phyloP scores from a whole-genome alignment of 2,329 filamentous ascomycete genomes.

The Fusarium succisae region DNA sequence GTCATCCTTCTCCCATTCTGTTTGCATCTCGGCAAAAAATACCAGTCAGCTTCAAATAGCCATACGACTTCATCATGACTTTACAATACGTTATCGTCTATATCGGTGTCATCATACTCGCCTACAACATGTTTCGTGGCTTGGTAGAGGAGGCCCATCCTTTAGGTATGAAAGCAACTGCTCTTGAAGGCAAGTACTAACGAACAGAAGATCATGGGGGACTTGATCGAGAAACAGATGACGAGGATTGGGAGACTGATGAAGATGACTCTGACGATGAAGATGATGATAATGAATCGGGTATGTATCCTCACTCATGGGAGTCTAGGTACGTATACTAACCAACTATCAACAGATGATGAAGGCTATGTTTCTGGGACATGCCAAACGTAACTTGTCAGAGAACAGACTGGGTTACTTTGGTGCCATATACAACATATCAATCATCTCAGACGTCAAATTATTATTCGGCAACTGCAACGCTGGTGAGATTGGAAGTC shows the following conservation, averaged over 20 bases:
- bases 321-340: background rate
- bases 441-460: background rate
- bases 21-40: background rate
- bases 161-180: background rate
- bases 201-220: background rate
- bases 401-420: no score
- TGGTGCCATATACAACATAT: background rate
- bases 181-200: background rate
- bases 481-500: no score
- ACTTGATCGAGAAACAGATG: background rate
- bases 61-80: background rate
- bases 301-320: background rate
- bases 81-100: background rate
- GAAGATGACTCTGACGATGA: background rate
- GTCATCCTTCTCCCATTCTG: background rate
- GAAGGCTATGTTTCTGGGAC: background rate
- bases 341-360: background rate
- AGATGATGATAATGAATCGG: background rate
- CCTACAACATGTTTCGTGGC: background rate
- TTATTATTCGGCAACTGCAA: rapidly evolving
- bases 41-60: background rate
- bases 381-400: background rate
- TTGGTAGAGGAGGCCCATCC: background rate
- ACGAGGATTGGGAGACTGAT: background rate
- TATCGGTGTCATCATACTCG: background rate